phyloP scores from a whole-genome alignment of 805 yeast genomes.

The Cyberlindnera meyerae region DNA sequence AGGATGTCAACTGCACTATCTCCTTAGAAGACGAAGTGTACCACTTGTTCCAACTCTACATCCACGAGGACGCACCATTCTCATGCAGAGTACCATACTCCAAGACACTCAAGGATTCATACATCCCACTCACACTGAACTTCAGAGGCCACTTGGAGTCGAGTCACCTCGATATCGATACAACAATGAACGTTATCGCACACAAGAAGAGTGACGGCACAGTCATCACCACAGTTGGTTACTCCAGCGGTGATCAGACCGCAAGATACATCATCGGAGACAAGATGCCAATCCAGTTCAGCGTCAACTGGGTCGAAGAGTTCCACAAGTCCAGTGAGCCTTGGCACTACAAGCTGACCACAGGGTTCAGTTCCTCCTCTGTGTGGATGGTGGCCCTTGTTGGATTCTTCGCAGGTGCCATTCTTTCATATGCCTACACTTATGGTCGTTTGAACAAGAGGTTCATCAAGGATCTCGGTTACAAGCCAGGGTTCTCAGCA shows the following conservation, averaged over 20 bases:
- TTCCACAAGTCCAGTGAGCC: slow-evolving; percentile 4
- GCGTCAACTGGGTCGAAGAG: slow-evolving; percentile 49
- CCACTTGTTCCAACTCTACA: slow-evolving; percentile 68
- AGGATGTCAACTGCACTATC: slow-evolving; percentile 56
- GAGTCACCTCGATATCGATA: slow-evolving; percentile 64
- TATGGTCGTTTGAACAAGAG: slow-evolving; percentile 19
- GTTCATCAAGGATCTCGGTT: slow-evolving; percentile 17
- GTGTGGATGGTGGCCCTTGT: slow-evolving; percentile 1
- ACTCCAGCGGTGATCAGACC: slow-evolving; percentile 51
- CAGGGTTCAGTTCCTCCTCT: slow-evolving; percentile 4
- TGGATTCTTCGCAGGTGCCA: slow-evolving; percentile 7
- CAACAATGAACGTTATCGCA: slow-evolving; percentile 48
- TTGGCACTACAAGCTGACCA: slow-evolving; percentile 11
- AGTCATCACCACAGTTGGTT: slow-evolving; percentile 47
- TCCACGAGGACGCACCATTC: slow-evolving; percentile 75
- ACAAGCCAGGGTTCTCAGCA: slow-evolving; percentile 16
- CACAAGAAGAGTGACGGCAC: slow-evolving; percentile 28
- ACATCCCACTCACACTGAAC: slow-evolving; percentile 57
- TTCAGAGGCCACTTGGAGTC: slow-evolving; percentile 64
- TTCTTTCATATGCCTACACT: slow-evolving; percentile 10
- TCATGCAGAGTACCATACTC: slow-evolving; percentile 59
- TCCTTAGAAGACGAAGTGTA: slow-evolving; percentile 57
- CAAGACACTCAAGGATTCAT: slow-evolving; percentile 28
- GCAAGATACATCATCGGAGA: slow-evolving; percentile 66
- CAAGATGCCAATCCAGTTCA: slow-evolving; percentile 48